Evolutionary conservation across 78 protist species (phyloP), one percentile per base, ranked within the genome.

Genomic region (Cavenderia fasciculata): DNA sequence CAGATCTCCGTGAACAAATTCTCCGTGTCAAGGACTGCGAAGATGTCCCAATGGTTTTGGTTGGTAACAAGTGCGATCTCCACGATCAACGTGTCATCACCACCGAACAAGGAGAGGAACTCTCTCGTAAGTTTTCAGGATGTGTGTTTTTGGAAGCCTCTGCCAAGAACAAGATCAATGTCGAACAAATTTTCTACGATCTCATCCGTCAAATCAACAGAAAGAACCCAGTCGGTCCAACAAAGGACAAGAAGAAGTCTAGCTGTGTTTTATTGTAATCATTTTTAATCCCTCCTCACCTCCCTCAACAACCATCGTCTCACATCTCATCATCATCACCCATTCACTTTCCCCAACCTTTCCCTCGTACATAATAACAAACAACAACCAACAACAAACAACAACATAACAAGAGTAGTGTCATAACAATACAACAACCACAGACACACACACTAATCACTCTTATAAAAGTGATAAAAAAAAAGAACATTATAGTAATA

Each of bases 51-150:
- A 93, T 95, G 96, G 97, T 97, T 27, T 59, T 97, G 21, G 97
- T 94, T 57, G 98, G 97, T 47, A 97, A 97, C 96, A 97, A 97
- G 86, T 92, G 96, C 72, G 98, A 97, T 75, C 87, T 97, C 43
- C 91, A 56, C 65, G 95, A 71, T 33, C 92, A 94, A 41, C 66
- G 97, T 18, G 95, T 33, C 23, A 94, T 97, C 23, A 29, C 94
- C 12, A 63, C 93, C 8, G 96, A 95, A 43, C 92, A 95, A 59
- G 97, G 95, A 27, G 74, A 93, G 74, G 89, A 52, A 38, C 54
- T 93, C 57, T 74, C 95, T 27, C 34, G 90, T 31, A 73, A 63
- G 57, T 92, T 75, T 79, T 66, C 76, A 46, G 88, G 68, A 7
- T 85, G 94, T 65, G 41, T 68, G 31, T 95, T 95, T 85, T 40